Evolutionary conservation across 2,329 filamentous ascomycete species (phyloP).

Genomic region (Scedosporium minutisporum): DNA sequence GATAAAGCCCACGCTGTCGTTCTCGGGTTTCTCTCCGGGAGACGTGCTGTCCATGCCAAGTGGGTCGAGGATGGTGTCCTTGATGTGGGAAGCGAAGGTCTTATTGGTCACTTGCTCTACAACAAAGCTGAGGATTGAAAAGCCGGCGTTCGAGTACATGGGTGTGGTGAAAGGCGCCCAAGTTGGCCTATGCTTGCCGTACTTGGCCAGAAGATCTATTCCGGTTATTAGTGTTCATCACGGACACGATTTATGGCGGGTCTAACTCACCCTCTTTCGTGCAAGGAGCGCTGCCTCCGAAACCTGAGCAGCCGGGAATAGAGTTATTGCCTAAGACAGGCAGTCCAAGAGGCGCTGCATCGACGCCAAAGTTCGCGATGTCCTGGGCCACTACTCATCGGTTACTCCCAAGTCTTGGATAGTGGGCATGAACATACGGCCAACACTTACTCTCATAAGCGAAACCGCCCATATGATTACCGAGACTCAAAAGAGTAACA

Average conservation of each 20-base stretch:
- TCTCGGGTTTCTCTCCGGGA: conserved; percentile 19
- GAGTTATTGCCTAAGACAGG: not conserved
- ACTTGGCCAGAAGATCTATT: conserved; percentile 17
- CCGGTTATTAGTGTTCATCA: conserved; percentile 13
- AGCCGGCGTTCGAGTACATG: conserved; percentile 39
- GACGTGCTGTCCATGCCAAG: conserved; percentile 31
- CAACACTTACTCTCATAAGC: conserved; percentile 5
- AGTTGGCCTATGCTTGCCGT: conserved; percentile 19
- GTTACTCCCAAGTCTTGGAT: too few relatives aligned
- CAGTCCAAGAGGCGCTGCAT: not conserved
- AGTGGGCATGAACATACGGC: not conserved
- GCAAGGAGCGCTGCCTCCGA: not conserved
- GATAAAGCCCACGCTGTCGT: conserved; percentile 21
- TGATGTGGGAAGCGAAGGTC: conserved; percentile 26
- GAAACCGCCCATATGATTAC: conserved; percentile 17
- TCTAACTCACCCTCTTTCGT: not conserved
- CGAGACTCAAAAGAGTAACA: conserved; percentile 27
- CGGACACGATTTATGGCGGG: not conserved
- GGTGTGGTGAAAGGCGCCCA: conserved; percentile 34
- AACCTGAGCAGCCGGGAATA: not conserved
- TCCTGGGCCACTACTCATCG: not conserved
- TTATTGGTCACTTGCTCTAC: conserved; percentile 33
- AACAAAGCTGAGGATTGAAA: conserved; percentile 32
- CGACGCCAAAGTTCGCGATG: not conserved
- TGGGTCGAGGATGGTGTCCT: conserved; percentile 29